Conservation (phyloP, 768 basidiomycete species). For the Phylloporus sp. region DNA sequence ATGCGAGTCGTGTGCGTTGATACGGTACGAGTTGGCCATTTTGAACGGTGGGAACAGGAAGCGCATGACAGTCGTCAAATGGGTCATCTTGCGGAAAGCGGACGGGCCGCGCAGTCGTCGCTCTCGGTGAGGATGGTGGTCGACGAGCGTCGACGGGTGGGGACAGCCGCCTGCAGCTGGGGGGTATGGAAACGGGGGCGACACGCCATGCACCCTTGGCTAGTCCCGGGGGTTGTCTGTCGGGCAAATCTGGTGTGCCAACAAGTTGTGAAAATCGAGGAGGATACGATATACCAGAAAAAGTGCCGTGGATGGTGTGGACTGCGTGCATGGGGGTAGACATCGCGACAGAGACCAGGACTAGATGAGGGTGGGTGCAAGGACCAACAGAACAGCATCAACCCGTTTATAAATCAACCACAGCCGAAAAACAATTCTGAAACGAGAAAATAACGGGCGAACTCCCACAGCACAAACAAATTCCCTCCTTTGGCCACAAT, state of each 20-base stretch:
- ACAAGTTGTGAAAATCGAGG: slow-evolving; percentile 21
- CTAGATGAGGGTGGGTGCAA: slow-evolving; percentile 6
- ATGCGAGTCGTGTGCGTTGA: slow-evolving; percentile 28
- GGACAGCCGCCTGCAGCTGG: slow-evolving; percentile 29
- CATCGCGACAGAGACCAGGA: slow-evolving; percentile 21
- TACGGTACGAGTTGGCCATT: slow-evolving; percentile 12
- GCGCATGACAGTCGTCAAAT: slow-evolving; percentile 24
- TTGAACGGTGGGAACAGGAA: slow-evolving; percentile 6
- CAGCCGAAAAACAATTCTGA: slow-evolving; percentile 19
- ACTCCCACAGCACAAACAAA: slow-evolving; percentile 11
- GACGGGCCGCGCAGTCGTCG: slow-evolving; percentile 14
- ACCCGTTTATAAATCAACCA: slow-evolving; percentile 19
- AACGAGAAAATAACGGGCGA: neutral
- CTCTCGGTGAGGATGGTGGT: slow-evolving; percentile 8
- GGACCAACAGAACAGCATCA: neutral
- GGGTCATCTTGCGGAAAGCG: slow-evolving; percentile 25
- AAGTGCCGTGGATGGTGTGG: slow-evolving; percentile 32
- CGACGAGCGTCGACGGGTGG: slow-evolving; percentile 12
- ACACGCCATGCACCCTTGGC: slow-evolving; percentile 26
- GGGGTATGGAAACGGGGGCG: slow-evolving; percentile 14
- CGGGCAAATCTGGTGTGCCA: slow-evolving; percentile 20
- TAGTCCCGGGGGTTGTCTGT: slow-evolving; percentile 22
- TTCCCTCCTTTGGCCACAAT: slow-evolving; percentile 21
- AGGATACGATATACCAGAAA: slow-evolving; percentile 27
- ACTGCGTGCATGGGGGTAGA: slow-evolving; percentile 25